These are phyloP conservation scores for Talaromyces sp. DNA, from an alignment of 2,329 filamentous ascomycete species.

Conservation along the genomic window DNA sequence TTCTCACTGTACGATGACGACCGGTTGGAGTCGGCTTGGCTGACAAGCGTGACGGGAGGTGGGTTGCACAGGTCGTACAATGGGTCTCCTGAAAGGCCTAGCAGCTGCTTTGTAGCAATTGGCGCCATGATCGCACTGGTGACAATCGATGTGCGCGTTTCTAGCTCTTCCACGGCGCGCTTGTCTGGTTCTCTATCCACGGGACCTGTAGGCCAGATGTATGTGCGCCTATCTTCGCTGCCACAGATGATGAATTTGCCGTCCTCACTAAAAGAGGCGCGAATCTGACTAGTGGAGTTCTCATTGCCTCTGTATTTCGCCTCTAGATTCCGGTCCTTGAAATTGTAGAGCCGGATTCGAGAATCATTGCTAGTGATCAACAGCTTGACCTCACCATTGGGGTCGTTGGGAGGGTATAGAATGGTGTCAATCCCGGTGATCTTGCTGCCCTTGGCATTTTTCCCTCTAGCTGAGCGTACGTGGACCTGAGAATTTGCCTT, in stretches of 20 bases:
- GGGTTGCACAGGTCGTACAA: slow-evolving; percentile 97
- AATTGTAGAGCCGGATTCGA: slow-evolving; percentile 79
- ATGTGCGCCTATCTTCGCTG: slow-evolving; percentile 83
- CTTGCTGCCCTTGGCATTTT: slow-evolving; percentile 94
- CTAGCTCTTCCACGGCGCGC: slow-evolving; percentile 78
- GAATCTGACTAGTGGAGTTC: slow-evolving; percentile 84
- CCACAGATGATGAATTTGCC: slow-evolving; percentile 82
- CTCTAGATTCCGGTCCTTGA: slow-evolving; percentile 77
- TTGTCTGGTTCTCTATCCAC: slow-evolving; percentile 69
- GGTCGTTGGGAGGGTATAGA: slow-evolving; percentile 50
- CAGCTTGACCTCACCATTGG: slow-evolving; percentile 67
- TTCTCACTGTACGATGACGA: slow-evolving; percentile 30
- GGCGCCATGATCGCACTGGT: slow-evolving; percentile 87
- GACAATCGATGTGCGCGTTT: slow-evolving; percentile 81
- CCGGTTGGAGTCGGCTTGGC: slow-evolving; percentile 55
- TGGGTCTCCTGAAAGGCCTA: slow-evolving; percentile 79
- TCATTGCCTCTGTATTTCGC: slow-evolving; percentile 88
- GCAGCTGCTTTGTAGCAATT: slow-evolving; percentile 65
- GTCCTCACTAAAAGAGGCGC: slow-evolving; percentile 82
- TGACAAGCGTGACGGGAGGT: slow-evolving; percentile 76
- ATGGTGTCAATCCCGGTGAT: slow-evolving; percentile 89
- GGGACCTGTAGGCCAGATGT: slow-evolving; percentile 73
- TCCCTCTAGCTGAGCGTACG: slow-evolving; percentile 84
- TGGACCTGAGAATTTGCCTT: slow-evolving; percentile 81
- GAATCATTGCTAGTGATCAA: slow-evolving; percentile 95